These are phyloP conservation scores for Orbilia ellipsospora DNA, from an alignment of 2,329 filamentous ascomycete species.

Conservation along the genomic window DNA sequence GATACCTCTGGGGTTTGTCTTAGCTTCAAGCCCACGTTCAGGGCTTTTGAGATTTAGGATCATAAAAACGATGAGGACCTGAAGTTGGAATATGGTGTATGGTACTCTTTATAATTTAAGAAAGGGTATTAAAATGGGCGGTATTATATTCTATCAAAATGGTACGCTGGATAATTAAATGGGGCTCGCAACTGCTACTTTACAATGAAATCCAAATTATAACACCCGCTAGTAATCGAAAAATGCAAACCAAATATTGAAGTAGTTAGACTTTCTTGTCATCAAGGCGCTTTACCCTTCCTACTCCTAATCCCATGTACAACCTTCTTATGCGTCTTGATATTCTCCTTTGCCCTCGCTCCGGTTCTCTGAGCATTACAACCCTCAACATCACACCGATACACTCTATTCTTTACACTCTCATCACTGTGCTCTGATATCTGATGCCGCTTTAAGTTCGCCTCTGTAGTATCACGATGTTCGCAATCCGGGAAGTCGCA, in stretches of 20 bases:
- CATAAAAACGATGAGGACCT: too few relatives aligned
- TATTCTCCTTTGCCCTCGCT: conserved; percentile 22
- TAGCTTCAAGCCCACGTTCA: too few relatives aligned
- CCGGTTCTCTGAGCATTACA: conserved; percentile 26
- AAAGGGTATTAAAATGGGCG: too few relatives aligned
- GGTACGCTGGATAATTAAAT: too few relatives aligned
- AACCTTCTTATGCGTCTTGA: conserved; percentile 33
- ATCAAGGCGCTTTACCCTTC: conserved; percentile 10
- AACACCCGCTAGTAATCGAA: background rate
- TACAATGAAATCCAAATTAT: conserved; percentile 2
- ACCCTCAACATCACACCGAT: conserved; percentile 12
- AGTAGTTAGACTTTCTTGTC: background rate
- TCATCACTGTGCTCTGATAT: conserved; percentile 28
- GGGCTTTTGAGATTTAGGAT: too few relatives aligned
- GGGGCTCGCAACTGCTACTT: too few relatives aligned
- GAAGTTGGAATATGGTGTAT: too few relatives aligned
- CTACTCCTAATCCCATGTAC: conserved; percentile 20
- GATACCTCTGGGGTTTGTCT: too few relatives aligned
- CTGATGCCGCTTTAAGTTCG: conserved; percentile 31
- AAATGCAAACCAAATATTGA: background rate
- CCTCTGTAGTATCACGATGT: conserved; percentile 26
- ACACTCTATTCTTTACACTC: conserved; percentile 16
- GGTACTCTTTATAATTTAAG: too few relatives aligned
- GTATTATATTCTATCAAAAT: too few relatives aligned
- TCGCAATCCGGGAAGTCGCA: conserved; percentile 21